phyloP scores from a whole-genome alignment of 495 filamentous ascomycete genomes.

The Trichoderma virens region DNA sequence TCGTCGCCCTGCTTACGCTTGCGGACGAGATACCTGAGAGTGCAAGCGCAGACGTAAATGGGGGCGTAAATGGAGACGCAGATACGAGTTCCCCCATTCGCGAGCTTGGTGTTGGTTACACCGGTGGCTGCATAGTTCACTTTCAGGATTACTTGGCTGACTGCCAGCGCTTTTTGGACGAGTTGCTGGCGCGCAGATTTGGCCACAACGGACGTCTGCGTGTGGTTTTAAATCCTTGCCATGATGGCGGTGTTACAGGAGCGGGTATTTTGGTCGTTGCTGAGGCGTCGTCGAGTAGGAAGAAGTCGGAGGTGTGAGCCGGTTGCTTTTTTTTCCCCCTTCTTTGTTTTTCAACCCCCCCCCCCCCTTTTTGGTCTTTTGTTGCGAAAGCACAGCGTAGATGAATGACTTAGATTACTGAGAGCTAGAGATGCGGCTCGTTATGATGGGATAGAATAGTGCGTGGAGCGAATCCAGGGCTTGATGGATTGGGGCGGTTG shows the following conservation, averaged over 20 bases:
- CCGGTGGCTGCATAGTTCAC: slow-evolving; percentile 69
- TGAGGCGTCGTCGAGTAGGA: slow-evolving; percentile 15
- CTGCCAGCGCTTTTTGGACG: slow-evolving; percentile 60
- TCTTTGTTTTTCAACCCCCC: not conserved
- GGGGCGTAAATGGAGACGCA: too few species aligned
- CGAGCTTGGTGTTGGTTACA: slow-evolving; percentile 68
- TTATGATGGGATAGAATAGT: not conserved
- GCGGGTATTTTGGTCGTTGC: slow-evolving; percentile 65
- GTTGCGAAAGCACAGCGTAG: not conserved
- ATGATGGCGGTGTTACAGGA: slow-evolving; percentile 69
- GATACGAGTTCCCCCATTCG: not conserved
- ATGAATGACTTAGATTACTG: not conserved
- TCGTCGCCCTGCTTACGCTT: slow-evolving; percentile 58
- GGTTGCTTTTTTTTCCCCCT: not conserved
- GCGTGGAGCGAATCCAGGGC: not conserved
- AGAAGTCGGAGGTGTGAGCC: not conserved
- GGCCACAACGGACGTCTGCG: slow-evolving; percentile 48
- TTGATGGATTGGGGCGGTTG: too few species aligned
- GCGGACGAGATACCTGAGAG: slow-evolving; percentile 50
- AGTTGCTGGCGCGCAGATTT: slow-evolving; percentile 42
- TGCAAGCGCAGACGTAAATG: slow-evolving; percentile 6
- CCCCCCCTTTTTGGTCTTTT: not conserved
- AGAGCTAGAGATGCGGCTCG: not conserved
- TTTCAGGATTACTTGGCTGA: slow-evolving; percentile 66
- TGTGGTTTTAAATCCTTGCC: slow-evolving; percentile 59